Evolutionary conservation across 768 basidiomycete genomes (phyloP), one percentile per base, ranked within the genome.

Genomic region (Podaxis rugospora): DNA sequence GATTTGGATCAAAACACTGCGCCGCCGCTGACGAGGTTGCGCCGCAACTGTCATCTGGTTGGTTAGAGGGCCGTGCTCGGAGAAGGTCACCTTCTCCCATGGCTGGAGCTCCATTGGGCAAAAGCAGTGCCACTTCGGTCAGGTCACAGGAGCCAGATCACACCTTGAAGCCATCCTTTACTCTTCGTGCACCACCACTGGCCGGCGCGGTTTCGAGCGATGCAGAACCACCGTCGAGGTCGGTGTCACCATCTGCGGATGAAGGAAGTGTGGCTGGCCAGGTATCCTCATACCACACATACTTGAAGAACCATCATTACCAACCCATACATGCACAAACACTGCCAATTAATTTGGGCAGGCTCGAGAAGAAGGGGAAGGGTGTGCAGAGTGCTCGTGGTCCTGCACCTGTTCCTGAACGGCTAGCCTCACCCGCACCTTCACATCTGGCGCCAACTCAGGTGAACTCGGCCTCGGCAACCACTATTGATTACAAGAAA

Each of bases 401-500:
- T 6, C 5, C 23, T 40, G 42, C 18, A 1, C 25, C 36, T 25
- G 28, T 32, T 23, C 21, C 46, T 25, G 59, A 55, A 55, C 44
- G 52, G 5, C 13, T 37, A 14, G 28, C 6, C 23, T 54, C 59
- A 16, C 59, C 59, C 16, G 36, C 11, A 36, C 32, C 28, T 5
- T 55, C 23, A 10, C 59, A 36, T 2, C 2, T 36, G 3, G 32
- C 42, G 10, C 35, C 59, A 36, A 25, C 21, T 28, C 52, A 36
- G 13, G 10, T 6, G 9, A 36, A 16, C 32, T 62, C 25, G 44
- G 62, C n/a, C 42, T 51, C 57, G 67, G 36, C 69, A 21, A 77
- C 70, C 49, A 66, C 66, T 13, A 74, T 83, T 65, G 83, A 89
- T 63, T 88, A 86, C 68, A 83, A 83, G 66, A 75, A 80, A 55